Evolutionary conservation across 768 basidiomycete genomes (phyloP).

Genomic region (Obba rivulosa): DNA sequence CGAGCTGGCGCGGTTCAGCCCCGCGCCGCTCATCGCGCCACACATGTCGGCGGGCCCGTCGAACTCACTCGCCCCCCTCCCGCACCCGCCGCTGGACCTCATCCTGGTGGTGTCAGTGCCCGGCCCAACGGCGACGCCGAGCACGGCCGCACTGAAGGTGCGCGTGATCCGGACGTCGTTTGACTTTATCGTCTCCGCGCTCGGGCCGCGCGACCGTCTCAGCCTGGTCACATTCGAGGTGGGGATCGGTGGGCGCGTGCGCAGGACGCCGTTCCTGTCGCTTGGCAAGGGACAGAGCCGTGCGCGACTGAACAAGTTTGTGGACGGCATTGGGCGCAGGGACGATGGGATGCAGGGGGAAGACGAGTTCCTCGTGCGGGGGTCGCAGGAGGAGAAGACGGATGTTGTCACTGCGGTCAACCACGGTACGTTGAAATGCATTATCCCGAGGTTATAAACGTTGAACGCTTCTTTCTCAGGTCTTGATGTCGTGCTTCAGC

Average conservation of each 20-base stretch:
- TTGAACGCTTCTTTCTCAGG: conserved; percentile 37
- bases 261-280: conserved; percentile 91
- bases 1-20: conserved; percentile 53
- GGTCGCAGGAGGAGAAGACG: conserved; percentile 86
- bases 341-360: conserved; percentile 32
- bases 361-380: conserved; percentile 62
- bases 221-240: conserved; percentile 92
- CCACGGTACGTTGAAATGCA: conserved; percentile 53
- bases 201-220: conserved; percentile 75
- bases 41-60: conserved; percentile 70
- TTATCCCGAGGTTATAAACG: no score
- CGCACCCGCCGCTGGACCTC: conserved; percentile 86
- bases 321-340: conserved; percentile 59
- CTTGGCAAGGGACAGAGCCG: conserved; percentile 66
- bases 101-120: conserved; percentile 90
- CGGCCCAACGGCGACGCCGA: conserved; percentile 60
- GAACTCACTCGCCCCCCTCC: conserved; percentile 74
- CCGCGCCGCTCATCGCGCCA: conserved; percentile 55
- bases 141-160: conserved; percentile 80
- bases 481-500: conserved; percentile 90
- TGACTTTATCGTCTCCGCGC: conserved; percentile 76
- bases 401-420: conserved; percentile 99
- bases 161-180: conserved; percentile 86
- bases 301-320: conserved; percentile 66
- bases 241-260: conserved; percentile 72